Percentiles rank a stretch among this genome's conserved stretches.
Evolutionary conservation across 331 rosid species (phyloP).

Genomic region (Erythrophleum ivorense): DNA sequence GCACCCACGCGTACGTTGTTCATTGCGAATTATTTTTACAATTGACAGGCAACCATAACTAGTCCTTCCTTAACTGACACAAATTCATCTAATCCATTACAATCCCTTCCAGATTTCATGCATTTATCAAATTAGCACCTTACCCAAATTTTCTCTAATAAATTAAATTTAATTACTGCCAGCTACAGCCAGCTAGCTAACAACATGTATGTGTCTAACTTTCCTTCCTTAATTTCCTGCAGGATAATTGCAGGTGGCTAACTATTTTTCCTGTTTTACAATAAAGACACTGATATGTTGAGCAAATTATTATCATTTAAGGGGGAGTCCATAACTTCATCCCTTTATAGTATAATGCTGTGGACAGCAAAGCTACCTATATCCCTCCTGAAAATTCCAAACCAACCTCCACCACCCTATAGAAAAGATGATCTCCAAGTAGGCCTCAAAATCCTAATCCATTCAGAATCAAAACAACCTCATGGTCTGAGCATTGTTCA

Average conservation of each 20-base stretch:
- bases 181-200: neutral
- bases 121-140: neutral
- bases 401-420: neutral
- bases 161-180: neutral
- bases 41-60: neutral
- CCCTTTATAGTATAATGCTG: conserved; percentile 12
- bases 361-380: conserved; percentile 32
- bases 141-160: neutral
- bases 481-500: conserved; percentile 1
- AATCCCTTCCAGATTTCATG: neutral
- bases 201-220: neutral
- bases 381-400: conserved; percentile 22
- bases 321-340: conserved; percentile 35
- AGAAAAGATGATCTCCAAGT: neutral
- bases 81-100: neutral
- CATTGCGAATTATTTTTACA: no score
- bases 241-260: neutral
- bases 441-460: conserved; percentile 48
- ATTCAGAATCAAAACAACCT: neutral
- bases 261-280: neutral
- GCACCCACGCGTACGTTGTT: no score
- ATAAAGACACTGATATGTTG: conserved; percentile 21
- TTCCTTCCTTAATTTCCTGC: neutral
- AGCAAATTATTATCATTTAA: conserved; percentile 9
- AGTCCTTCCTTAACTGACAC: neutral